phyloP scores from a whole-genome alignment of 768 basidiomycete genomes.

The Leccinum longicurvipes region DNA sequence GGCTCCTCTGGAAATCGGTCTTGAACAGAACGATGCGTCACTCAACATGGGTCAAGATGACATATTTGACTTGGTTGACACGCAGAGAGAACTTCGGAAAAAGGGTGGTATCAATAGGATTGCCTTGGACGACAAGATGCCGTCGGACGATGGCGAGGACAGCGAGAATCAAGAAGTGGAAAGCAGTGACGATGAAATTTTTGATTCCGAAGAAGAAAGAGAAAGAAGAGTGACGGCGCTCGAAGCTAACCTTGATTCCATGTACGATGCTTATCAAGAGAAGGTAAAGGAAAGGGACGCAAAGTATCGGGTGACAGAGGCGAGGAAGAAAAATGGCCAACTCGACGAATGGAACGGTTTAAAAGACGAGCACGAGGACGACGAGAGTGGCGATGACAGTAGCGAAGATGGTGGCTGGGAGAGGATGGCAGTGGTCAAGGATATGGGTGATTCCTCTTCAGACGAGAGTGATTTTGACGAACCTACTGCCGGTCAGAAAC shows the following conservation, averaged over 20 bases:
- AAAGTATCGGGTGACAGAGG: slow-evolving; percentile 82
- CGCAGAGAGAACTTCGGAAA: slow-evolving; percentile 46
- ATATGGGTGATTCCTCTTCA: slow-evolving; percentile 44
- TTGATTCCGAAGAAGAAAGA: slow-evolving; percentile 68
- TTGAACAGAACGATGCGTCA: slow-evolving; percentile 76
- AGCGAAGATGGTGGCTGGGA: slow-evolving; percentile 68
- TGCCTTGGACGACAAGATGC: slow-evolving; percentile 41
- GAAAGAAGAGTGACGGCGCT: slow-evolving; percentile 58
- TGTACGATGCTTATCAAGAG: slow-evolving; percentile 86
- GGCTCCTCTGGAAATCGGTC: slow-evolving; percentile 92
- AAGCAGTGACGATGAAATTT: slow-evolving; percentile 39
- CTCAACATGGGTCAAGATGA: slow-evolving; percentile 78
- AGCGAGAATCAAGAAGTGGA: slow-evolving; percentile 21
- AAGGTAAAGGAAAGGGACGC: slow-evolving; percentile 79
- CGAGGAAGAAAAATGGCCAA: slow-evolving; percentile 66
- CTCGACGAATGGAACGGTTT: slow-evolving; percentile 85
- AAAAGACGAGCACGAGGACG: slow-evolving; percentile 37
- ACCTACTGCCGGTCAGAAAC: slow-evolving; percentile 37
- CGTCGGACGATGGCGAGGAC: slow-evolving; percentile 39
- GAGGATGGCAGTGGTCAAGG: slow-evolving; percentile 54
- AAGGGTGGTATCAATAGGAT: slow-evolving; percentile 39
- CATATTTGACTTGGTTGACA: slow-evolving; percentile 77
- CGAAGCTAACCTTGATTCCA: slow-evolving; percentile 82
- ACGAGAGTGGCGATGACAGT: slow-evolving; percentile 38
- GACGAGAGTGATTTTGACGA: slow-evolving; percentile 49